phyloP scores from a whole-genome alignment of 192 early-diverging fungal genomes.

The Backusella tarrabulga region DNA sequence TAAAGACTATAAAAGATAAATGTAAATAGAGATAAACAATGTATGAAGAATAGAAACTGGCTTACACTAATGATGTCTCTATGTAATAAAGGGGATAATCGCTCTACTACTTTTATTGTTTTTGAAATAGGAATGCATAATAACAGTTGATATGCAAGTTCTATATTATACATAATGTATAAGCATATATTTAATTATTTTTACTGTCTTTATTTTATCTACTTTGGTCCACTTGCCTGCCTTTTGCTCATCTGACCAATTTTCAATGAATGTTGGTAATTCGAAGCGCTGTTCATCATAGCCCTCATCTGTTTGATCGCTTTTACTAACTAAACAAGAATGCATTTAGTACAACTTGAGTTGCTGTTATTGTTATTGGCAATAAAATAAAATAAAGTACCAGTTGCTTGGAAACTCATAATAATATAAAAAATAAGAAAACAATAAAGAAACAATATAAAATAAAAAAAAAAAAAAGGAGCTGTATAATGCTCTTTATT shows the following conservation, averaged over 20 bases:
- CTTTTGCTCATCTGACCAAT: conserved; percentile 49
- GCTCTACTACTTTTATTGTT: conserved; percentile 40
- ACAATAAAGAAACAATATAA: neutral
- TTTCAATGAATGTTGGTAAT: conserved; percentile 35
- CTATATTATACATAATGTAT: conserved; percentile 24
- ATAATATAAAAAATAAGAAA: neutral
- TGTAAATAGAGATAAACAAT: neutral
- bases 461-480: neutral
- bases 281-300: conserved; percentile 42
- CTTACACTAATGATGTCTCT: conserved; percentile 55
- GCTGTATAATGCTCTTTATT: neutral
- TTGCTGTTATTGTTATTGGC: neutral
- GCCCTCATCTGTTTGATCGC: conserved; percentile 32
- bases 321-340: neutral
- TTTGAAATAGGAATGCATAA: conserved; percentile 47
- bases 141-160: conserved; percentile 58
- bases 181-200: neutral
- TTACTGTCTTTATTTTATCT: neutral
- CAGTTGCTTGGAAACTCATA: neutral
- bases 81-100: conserved; percentile 51
- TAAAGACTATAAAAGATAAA: conserved; percentile 29
- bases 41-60: neutral
- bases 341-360: neutral
- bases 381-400: neutral
- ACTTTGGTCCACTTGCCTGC: conserved; percentile 33